A percentile compares a stretch with the other conserved stretches of the same genome.
Evolutionary conservation across 768 basidiomycete species (phyloP).

Genomic region (Strobilomyces dryophilus): DNA sequence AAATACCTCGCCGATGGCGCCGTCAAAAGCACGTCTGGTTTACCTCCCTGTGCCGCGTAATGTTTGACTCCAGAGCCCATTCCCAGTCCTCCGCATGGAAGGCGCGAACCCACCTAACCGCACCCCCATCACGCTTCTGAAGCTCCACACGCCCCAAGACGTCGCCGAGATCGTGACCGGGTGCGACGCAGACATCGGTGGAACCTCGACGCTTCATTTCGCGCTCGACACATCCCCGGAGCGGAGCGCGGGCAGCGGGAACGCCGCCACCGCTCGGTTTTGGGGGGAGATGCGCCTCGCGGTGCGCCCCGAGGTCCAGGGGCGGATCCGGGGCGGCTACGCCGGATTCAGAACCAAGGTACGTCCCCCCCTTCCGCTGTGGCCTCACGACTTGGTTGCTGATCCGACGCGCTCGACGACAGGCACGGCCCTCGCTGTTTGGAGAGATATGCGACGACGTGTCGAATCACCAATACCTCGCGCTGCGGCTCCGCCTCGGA

Average conservation of each 20-base stretch:
- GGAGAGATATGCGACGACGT: conserved; percentile 85
- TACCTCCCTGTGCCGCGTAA: conserved; percentile 2
- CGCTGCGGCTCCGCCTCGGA: conserved; percentile 70
- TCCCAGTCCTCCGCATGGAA: conserved; percentile 67
- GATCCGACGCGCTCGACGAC: neutral
- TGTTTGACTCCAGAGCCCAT: conserved; percentile 11
- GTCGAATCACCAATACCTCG: conserved; percentile 74
- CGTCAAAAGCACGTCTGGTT: conserved; percentile 36
- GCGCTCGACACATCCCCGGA: conserved; percentile 56
- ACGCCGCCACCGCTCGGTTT: conserved; percentile 59
- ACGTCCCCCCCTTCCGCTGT: conserved; percentile 2
- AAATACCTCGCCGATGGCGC: conserved; percentile 38
- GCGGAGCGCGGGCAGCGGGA: conserved; percentile 42
- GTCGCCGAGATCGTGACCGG: conserved; percentile 68
- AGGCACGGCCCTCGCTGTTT: conserved; percentile 81
- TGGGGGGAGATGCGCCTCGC: conserved; percentile 74
- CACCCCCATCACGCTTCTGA: conserved; percentile 59
- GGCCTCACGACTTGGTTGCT: neutral
- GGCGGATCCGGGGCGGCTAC: conserved; percentile 78
- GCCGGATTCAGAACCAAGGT: conserved; percentile 89
- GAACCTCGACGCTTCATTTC: conserved; percentile 74
- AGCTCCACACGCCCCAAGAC: conserved; percentile 57
- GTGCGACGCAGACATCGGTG: conserved; percentile 87
- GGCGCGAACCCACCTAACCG: conserved; percentile 64
- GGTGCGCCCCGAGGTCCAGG: conserved; percentile 63